Base-by-base conservation (phyloP, 148 eudicot genomes). In the Simmondsia chinensis region DNA sequence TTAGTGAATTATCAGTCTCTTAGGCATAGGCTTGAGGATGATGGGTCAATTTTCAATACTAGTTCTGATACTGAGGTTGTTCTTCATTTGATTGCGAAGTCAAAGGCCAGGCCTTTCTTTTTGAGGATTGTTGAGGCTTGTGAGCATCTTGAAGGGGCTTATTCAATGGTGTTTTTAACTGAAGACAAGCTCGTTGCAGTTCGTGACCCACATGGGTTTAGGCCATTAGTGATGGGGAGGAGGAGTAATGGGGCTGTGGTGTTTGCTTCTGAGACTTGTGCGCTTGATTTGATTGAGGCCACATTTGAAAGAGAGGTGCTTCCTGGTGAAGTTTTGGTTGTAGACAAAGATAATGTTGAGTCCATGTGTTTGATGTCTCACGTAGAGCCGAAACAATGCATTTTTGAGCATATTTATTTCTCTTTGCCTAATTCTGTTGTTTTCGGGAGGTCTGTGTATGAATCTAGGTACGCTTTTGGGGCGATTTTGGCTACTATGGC, bases 171-270 rank as follows among this genome's bases (percentile, higher is more conserved):
- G 35, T 87, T 87, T 34, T 21, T 78, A 22, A 75, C 94, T 0
- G 87, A 79, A 63, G 94, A 79, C 43, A 78, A 83, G 47, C 55
- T 87, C 14, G 94, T 87, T 4, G 96, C 96, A 2, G 88, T 83
- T 9, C 51, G 96, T 5, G 96, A 87, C 56, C 96, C 96, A 0
- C 69, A 10, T 30, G 96, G 96, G 19, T 87, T 87, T 57, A 57
- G 96, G n/a, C 96, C 96, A 0, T 51, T 87, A 34, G 94, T 87
- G 2, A 87, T 87, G 96, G 96, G 96, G 5, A 63, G 85, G 52
- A 71, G 88, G 56, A 74, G 77, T 30, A 87, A 87, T 42, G 96
- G 96, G 1, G 87, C 96, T 19, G 51, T 80, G 9, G 94, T 87
- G 9, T 87, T 87, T 21, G 96, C 96, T 1, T 79, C 88, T 2